Conservation (phyloP, 1,284 basidiomycete genomes). For the Sanguinoderma infundibulare region DNA sequence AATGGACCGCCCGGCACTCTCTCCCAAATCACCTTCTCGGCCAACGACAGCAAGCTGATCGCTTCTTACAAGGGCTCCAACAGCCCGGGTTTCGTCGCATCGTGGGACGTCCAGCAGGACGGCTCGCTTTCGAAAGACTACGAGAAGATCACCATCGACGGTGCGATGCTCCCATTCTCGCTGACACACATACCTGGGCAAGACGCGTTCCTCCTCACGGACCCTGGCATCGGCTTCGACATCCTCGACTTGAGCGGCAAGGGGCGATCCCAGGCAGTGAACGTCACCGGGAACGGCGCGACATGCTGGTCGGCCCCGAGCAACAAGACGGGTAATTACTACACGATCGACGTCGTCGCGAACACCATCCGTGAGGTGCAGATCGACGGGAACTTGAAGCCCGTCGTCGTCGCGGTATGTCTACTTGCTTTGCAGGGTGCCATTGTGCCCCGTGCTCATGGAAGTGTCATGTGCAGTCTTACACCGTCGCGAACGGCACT, state of each 20-base stretch:
- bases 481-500: conserved; percentile 28
- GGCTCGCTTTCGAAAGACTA: conserved; percentile 37
- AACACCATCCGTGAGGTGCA: conserved; percentile 49
- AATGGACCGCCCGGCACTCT: conserved; percentile 43
- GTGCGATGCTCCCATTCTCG: conserved; percentile 38
- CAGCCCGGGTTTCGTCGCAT: conserved; percentile 49
- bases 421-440: conserved; percentile 16
- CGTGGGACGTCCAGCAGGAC: conserved; percentile 45
- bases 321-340: conserved; percentile 51
- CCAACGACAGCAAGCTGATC: conserved; percentile 46
- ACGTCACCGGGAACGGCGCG: conserved; percentile 46
- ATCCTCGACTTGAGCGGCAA: conserved; percentile 33
- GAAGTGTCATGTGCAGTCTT: neutral
- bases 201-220: conserved; percentile 38
- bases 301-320: conserved; percentile 55
- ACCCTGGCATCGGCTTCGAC: conserved; percentile 38
- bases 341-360: conserved; percentile 50
- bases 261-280: conserved; percentile 26
- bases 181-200: conserved; percentile 36
- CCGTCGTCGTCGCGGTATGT: conserved; percentile 46
- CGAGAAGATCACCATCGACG: conserved; percentile 26
- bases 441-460: neutral
- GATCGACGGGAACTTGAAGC: conserved; percentile 48
- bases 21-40: conserved; percentile 49
- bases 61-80: conserved; percentile 51